Evolutionary conservation across 177 flowering plant genomes (phyloP), one percentile per base, ranked within the genome.

Genomic region (Vitis hybrid): DNA sequence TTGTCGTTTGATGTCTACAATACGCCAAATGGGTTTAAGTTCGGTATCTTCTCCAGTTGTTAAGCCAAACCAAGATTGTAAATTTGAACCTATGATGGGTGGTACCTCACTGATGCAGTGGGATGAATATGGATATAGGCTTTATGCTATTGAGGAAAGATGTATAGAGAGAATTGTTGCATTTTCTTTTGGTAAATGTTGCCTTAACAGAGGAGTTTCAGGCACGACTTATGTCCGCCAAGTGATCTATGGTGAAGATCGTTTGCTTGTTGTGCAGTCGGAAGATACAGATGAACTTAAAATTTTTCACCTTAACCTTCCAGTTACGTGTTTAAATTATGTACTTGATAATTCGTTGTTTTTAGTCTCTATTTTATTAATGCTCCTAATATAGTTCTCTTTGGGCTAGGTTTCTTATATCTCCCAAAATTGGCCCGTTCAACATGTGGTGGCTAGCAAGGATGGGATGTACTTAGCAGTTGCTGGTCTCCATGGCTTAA

Each of bases 381-480:
- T 19, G 19, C 60, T 48, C 60, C 78, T 85, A 53, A 84, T 63
- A 33, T 15, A 22, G 33, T 49, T 68, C 22, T 74, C n/a, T 63
- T 63, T 64, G 51, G 49, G 10, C 62, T 86, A 93, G 98, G 97
- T 92, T 62, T 91, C 98, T 26, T 95, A 95, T 76, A 89, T 95
- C 59, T 90, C 98, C 18, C 98, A 93, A 73, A 95, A 95, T 73
- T 95, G 99, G 99, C 99, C 98, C 16, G 86, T 95, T 76, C 82
- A 86, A 66, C 99, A 95, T 80, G 98, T 90, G 59, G 93, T 86
- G 5, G 94, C 98, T 62, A 93, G 98, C 82, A 80, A 83, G 78
- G 99, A 95, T 88, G 99, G 98, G 70, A 87, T 88, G 90, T 92
- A 86, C 80, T 81, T 95, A 67, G 98, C 99, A 49, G 95, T 93